Percentiles rank a stretch among this genome's conserved stretches.
phyloP scores from a whole-genome alignment of 805 yeast genomes.

The Jamesozyma lodderae region DNA sequence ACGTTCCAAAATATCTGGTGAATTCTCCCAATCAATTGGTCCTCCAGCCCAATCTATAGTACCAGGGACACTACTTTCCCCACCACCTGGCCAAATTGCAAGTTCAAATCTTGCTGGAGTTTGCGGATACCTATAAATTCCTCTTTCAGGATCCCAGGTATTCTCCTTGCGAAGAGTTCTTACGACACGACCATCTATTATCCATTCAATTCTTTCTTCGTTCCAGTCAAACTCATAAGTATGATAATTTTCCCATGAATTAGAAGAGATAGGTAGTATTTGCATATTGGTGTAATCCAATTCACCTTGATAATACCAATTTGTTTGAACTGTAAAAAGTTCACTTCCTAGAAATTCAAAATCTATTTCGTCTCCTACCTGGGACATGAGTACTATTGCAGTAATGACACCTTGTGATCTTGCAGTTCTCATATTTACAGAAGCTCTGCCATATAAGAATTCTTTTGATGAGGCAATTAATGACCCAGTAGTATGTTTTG shows the following conservation, averaged over 20 bases:
- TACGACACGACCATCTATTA: slow-evolving; percentile 52
- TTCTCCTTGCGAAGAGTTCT: slow-evolving; percentile 56
- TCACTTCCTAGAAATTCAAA: slow-evolving; percentile 77
- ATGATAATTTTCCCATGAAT: slow-evolving; percentile 62
- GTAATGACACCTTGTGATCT: slow-evolving; percentile 73
- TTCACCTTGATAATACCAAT: slow-evolving; percentile 70
- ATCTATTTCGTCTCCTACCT: slow-evolving; percentile 88
- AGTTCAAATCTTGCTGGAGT: slow-evolving; percentile 69
- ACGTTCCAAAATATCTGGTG: slow-evolving; percentile 56
- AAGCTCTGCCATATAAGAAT: slow-evolving; percentile 76
- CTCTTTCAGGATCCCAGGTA: slow-evolving; percentile 53
- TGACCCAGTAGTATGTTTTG: slow-evolving; percentile 63
- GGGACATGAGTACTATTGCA: slow-evolving; percentile 72
- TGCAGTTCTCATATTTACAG: slow-evolving; percentile 62
- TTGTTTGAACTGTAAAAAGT: slow-evolving; percentile 58
- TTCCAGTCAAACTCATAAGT: slow-evolving; percentile 75
- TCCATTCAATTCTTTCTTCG: slow-evolving; percentile 63
- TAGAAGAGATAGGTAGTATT: slow-evolving; percentile 24
- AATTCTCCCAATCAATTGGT: slow-evolving; percentile 62
- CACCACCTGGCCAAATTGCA: slow-evolving; percentile 76
- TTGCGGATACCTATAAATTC: slow-evolving; percentile 53
- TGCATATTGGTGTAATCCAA: slow-evolving; percentile 53
- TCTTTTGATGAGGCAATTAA: slow-evolving; percentile 68
- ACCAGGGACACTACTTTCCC: slow-evolving; percentile 43
- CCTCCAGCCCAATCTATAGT: slow-evolving; percentile 89